phyloP scores from a whole-genome alignment of 2,329 filamentous ascomycete species.

The Emmonsiellopsis sp. region DNA sequence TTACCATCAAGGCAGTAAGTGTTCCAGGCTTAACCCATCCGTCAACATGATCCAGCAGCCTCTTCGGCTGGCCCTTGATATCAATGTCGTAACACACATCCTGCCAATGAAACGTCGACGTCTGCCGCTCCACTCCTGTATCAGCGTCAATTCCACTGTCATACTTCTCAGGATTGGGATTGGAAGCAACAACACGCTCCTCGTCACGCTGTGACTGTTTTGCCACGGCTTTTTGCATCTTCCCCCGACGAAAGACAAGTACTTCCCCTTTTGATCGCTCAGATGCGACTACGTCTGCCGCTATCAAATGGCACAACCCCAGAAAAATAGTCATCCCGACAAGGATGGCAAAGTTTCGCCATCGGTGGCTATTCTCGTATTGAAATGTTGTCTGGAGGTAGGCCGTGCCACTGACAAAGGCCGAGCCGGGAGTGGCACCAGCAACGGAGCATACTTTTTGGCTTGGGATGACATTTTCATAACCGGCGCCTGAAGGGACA shows the following conservation, averaged over 20 bases:
- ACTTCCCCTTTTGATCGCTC: constrained; percentile 69
- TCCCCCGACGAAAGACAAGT: constrained; percentile 60
- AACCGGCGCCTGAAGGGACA: constrained; percentile 33
- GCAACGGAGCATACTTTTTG: constrained; percentile 49
- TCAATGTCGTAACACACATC: constrained; percentile 73
- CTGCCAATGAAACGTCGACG: constrained; percentile 73
- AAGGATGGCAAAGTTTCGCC: constrained; percentile 61
- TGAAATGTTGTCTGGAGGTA: constrained; percentile 47
- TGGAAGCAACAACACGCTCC: constrained; percentile 17
- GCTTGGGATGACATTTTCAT: constrained; percentile 19
- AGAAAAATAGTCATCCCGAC: constrained; percentile 59
- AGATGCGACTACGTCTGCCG: constrained; percentile 52
- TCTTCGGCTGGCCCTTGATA: constrained; percentile 65
- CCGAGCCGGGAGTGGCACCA: constrained; percentile 47
- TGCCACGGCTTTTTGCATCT: constrained; percentile 47
- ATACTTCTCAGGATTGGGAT: constrained; percentile 25
- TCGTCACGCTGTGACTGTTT: constrained; percentile 16
- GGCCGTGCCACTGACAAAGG: constrained; percentile 46
- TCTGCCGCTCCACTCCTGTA: constrained; percentile 1
- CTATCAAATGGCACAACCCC: constrained; percentile 60
- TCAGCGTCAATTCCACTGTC: background rate
- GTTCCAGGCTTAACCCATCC: constrained; percentile 93
- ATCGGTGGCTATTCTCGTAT: constrained; percentile 52
- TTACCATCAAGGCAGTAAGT: constrained; percentile 68
- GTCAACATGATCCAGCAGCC: constrained; percentile 72